Evolutionary conservation across 192 early-diverging fungal species (phyloP), one percentile per base, ranked within the genome.

Genomic region (Rhizophagus clarus): DNA sequence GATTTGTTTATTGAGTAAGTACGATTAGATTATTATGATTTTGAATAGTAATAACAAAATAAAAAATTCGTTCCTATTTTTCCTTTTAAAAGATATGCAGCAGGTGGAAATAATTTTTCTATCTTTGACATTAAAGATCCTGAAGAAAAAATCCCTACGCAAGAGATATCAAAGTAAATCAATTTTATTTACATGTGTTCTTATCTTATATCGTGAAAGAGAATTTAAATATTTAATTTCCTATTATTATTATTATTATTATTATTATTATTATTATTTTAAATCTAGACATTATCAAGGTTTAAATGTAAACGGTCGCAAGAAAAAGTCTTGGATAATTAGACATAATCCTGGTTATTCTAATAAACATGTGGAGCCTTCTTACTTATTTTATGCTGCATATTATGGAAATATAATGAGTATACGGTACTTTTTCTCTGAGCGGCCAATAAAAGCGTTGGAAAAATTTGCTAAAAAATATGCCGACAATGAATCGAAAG

Each of bases 1-100:
- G 73, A 74, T 61, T 17, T 74, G 1, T 14, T 74, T 31, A 74
- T 74, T 5, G 73, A 74, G 73, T 74, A 61, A 61, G 73, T 29
- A 14, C 12, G 9, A 29, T 26, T 72, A 8, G 3, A 32, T 31
- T 34, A 14, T 24, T 45, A 22, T 2, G 20, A 24, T 8, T n/a
- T n/a, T n/a, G n/a, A n/a, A n/a, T n/a, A n/a, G n/a, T n/a, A n/a
- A n/a, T n/a, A n/a, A n/a, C 20, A 71, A 45, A 37, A 71, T 4
- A 42, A 10, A 0, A 42, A 10, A 42, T 42, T 10, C 1, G 9
- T 42, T 7, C 10, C 45, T 3, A 22, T n/a, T 40, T n/a, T 45
- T 29, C 22, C 20, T 45, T 26, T 42, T 72, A 47, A 24, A 20
- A 74, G 72, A 61, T 74, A 31, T 74, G 51, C 49, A 3, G 72